Base-by-base conservation (phyloP, 352 stramenopile species). In the Globisporangium carolinianum region DNA sequence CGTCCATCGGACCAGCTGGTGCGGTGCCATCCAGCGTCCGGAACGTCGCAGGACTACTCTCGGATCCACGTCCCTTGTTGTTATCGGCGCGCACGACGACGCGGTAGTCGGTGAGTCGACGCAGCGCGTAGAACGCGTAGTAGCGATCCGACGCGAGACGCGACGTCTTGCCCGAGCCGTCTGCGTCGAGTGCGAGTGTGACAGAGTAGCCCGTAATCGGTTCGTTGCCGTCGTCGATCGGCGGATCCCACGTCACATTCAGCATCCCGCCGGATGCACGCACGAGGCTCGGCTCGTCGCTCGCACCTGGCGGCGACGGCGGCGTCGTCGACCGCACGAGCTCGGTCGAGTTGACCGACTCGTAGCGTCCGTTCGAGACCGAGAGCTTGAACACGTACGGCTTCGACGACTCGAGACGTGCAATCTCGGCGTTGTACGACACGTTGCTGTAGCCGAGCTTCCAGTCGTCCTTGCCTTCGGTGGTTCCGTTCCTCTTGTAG, bases 241-340 rank as follows among this genome's bases (percentile, higher is more conserved):
- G 76, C 37, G 63, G 65, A 4, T 68, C n/a, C 76, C 76, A 86
- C 1, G 63, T 51, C 1, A 84, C 61, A n/a, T 71, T 59, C 14
- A 86, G 14, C 72, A 79, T 81, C 0, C 76, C 76, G 1, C 76
- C 76, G 0, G 76, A 81, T 14, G 66, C 58, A 1, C 41, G 61
- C 0, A 70, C 49, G 0, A 65, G 47, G 1, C 5, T 46, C 1
- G 67, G 64, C 6, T 59, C 18, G 5, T 58, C 58, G 14, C 75
- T 85, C 7, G 71, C 57, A 6, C 80, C 80, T n/a, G 80, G 80
- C 1, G 75, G 57, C 4, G 77, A 88, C 5, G 72, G 60, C 5
- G n/a, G 57, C 0, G 68, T 73, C 3, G 80, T 90, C 55, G 51
- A 55, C 1, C 71, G 56, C 3, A 61, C 43, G 38, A 62, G 53